phyloP scores from a whole-genome alignment of 2,329 filamentous ascomycete genomes.

The Cordyceps cicadae region DNA sequence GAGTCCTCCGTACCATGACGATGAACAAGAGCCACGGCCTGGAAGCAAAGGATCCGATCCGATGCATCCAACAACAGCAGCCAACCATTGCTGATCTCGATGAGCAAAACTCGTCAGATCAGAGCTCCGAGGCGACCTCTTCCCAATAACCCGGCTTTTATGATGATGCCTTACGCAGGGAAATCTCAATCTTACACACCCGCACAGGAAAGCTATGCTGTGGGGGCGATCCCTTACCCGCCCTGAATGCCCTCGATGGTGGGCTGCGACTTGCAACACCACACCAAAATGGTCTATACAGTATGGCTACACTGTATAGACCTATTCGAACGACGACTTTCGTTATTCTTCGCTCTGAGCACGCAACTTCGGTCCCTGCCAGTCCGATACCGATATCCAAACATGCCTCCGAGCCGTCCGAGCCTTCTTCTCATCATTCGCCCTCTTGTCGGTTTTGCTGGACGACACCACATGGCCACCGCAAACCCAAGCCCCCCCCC shows the following conservation, averaged over 20 bases:
- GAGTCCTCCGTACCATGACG: not conserved
- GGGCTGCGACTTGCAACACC: conserved; percentile 1
- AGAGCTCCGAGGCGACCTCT: not conserved
- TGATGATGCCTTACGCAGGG: no score
- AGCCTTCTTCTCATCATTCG: not conserved
- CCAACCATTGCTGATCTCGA: not conserved
- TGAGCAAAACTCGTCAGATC: not conserved
- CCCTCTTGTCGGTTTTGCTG: not conserved
- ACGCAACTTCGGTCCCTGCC: conserved; percentile 5
- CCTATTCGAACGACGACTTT: not conserved
- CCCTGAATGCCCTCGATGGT: conserved; percentile 4
- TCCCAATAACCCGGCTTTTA: not conserved
- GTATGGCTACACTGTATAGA: conserved; percentile 9
- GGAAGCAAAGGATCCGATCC: not conserved
- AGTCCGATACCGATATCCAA: conserved; percentile 6
- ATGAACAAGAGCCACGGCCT: not conserved
- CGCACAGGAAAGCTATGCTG: not conserved
- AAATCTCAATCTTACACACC: not conserved
- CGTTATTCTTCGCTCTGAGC: conserved; percentile 7
- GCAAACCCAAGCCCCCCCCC: no score
- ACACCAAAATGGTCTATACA: conserved; percentile 7
- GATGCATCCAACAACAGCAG: not conserved
- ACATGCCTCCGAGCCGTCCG: conserved; percentile 10
- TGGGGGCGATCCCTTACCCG: conserved; percentile 1
- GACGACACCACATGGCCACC: not conserved